These are phyloP conservation scores for Starmerella powellii DNA, from an alignment of 805 yeast species.

Conservation along the genomic window DNA sequence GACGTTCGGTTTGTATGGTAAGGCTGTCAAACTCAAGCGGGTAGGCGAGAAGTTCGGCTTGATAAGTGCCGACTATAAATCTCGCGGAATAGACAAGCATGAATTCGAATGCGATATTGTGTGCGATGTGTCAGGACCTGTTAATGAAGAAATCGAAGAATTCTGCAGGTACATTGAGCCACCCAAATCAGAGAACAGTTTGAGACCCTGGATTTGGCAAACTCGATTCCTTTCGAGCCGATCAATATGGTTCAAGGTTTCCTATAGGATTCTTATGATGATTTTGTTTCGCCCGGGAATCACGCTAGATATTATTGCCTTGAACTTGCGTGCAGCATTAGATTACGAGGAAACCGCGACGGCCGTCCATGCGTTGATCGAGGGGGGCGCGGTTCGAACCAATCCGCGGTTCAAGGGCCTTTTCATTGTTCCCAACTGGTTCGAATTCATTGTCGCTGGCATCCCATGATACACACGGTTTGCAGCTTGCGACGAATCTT, in stretches of 20 bases:
- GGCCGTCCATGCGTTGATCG: constrained; percentile 25
- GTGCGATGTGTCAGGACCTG: background rate
- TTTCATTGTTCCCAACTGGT: constrained; percentile 3
- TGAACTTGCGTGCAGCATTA: constrained; percentile 21
- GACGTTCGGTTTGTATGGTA: constrained; percentile 3
- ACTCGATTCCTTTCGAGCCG: constrained; percentile 35
- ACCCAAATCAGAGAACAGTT: background rate
- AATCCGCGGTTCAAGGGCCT: background rate
- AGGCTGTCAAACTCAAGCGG: constrained; percentile 1
- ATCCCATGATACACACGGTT: no score
- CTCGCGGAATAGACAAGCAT: constrained; percentile 50
- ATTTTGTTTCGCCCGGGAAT: constrained; percentile 49
- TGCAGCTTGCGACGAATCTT: no score
- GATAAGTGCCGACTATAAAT: constrained; percentile 38
- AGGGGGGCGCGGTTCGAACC: constrained; percentile 3
- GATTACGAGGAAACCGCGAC: constrained; percentile 23
- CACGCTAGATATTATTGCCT: constrained; percentile 22
- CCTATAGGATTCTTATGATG: constrained; percentile 37
- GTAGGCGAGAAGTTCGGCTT: constrained; percentile 15
- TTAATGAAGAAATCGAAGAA: no score
- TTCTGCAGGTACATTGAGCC: background rate
- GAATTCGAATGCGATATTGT: constrained; percentile 14
- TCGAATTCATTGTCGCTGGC: background rate
- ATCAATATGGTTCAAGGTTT: constrained; percentile 47
- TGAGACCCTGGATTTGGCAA: constrained; percentile 18